Evolutionary conservation across 2,329 filamentous ascomycete species (phyloP), one percentile per base, ranked within the genome.

Genomic region (Lanzia echinophila): DNA sequence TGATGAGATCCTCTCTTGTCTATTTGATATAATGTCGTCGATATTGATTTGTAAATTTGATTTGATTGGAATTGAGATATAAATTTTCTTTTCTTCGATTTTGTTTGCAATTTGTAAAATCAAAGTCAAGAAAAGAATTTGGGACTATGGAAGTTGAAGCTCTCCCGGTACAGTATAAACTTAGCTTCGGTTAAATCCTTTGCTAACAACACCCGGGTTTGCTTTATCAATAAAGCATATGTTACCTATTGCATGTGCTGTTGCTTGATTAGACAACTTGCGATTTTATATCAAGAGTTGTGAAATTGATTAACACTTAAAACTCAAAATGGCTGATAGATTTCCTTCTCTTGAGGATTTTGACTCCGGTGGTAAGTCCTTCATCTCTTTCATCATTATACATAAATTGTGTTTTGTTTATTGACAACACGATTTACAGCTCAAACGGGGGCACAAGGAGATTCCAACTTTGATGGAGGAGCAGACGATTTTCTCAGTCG

Each of bases 401-500:
- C 22, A 20, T 24, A n/a, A 44, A 15, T 44, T 32, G 11, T 32
- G 15, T 47, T 48, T 41, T 13, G 34, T 17, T 47, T 57, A 55
- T 58, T 61, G 43, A 61, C 43, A 53, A 58, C 34, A 50, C 38
- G n/a, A 24, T 22, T 34, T 45, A 59, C 72, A 87, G 88, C 84
- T 67, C 84, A 88, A 73, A 85, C 85, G 53, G 81, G 82, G 62
- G 77, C 79, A 68, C 72, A 63, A 58, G 64, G 60, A 57, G 70
- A 75, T 55, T 71, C 76, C 56, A 70, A 73, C 53, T 71, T 82
- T 36, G 75, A 78, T 58, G 78, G 75, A 58, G 75, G 79, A 10
- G 76, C 81, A 31, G 84, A 89, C 67, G 90, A 96, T 72, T 97
- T 99, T 71, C 82, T 97, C 47, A 84, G 88, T 59, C 88, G 92